Percentiles rank a stretch among this genome's conserved stretches.
Evolutionary conservation across 345 rosid species (phyloP).

Genomic region (Crucihimalaya himalaica): DNA sequence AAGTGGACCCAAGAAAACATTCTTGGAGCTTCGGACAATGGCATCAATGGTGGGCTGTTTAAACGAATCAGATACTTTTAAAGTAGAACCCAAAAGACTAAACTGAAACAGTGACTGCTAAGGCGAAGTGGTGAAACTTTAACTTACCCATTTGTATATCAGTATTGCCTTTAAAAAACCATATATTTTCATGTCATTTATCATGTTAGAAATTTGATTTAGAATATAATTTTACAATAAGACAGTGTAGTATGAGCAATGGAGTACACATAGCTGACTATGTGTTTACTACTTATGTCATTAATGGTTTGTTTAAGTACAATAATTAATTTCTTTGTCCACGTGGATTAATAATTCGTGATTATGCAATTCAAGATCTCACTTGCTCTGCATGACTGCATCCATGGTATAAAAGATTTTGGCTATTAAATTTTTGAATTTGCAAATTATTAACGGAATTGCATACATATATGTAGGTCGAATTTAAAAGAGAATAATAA

Average conservation of each 20-base stretch:
- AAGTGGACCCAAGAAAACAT: constrained; percentile 42
- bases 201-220: background rate
- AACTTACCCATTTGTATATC: background rate
- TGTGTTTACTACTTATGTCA: no score
- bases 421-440: background rate
- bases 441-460: background rate
- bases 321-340: no score
- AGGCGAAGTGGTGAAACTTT: constrained; percentile 22
- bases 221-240: background rate
- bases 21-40: constrained; percentile 34
- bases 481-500: constrained; percentile 21
- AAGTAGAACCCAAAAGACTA: constrained; percentile 27
- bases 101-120: constrained; percentile 30
- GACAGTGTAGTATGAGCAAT: no score
- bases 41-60: constrained; percentile 38
- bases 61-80: constrained; percentile 39
- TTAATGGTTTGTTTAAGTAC: no score
- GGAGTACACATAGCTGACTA: no score
- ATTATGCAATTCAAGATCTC: background rate
- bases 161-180: background rate
- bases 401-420: background rate
- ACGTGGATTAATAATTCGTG: no score
- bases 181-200: background rate
- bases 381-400: background rate
- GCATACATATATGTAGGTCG: constrained; percentile 18